Evolutionary conservation across 1,284 basidiomycete species (phyloP).

Genomic region (Afroboletus lepidellus): DNA sequence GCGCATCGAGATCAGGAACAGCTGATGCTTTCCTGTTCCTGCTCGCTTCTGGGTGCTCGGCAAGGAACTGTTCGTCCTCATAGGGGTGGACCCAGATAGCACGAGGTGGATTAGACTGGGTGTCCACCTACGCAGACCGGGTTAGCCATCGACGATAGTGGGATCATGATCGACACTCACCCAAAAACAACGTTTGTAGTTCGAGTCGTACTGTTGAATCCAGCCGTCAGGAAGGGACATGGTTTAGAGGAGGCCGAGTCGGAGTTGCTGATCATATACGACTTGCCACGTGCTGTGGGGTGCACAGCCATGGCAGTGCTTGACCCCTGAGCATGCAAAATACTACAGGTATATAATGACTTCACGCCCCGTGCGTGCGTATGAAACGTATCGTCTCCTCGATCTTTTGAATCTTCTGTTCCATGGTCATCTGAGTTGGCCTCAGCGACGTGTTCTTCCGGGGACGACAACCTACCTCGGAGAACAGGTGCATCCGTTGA

Average conservation of each 20-base stretch:
- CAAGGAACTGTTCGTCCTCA: conserved; percentile 62
- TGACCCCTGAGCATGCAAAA: conserved; percentile 7
- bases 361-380: conserved; percentile 10
- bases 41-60: conserved; percentile 50
- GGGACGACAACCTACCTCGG: conserved; percentile 39
- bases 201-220: conserved; percentile 51
- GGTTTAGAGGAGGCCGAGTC: too few species aligned
- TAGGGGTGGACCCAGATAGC: conserved; percentile 71
- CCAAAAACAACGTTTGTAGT: conserved; percentile 33
- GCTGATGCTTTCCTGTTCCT: conserved; percentile 35
- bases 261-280: not conserved
- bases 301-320: conserved; percentile 7
- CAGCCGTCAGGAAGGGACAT: conserved; percentile 60
- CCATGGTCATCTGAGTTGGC: conserved; percentile 47
- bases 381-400: conserved; percentile 34
- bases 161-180: conserved; percentile 25
- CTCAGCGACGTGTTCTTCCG: not conserved
- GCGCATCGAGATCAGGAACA: conserved; percentile 23
- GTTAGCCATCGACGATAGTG: not conserved
- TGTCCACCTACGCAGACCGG: conserved; percentile 53
- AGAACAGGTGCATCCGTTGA: conserved; percentile 49
- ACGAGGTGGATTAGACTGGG: conserved; percentile 58
- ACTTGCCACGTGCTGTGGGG: conserved; percentile 19
- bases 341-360: too few species aligned
- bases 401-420: conserved; percentile 46